Evolutionary conservation across 2,329 filamentous ascomycete genomes (phyloP).

Genomic region (Eurotiales sp.): DNA sequence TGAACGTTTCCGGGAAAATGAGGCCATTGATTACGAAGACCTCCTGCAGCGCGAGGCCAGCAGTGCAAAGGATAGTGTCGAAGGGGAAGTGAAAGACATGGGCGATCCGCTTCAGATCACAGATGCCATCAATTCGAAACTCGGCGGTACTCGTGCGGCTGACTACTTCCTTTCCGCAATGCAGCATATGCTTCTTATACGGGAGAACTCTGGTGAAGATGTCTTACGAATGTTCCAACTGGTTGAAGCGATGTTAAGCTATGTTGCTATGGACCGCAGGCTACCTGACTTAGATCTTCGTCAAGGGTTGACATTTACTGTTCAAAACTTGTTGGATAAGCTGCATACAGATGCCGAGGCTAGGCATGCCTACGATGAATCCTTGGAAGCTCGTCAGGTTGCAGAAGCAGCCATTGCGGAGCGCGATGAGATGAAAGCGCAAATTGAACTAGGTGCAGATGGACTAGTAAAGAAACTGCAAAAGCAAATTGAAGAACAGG

Average conservation of each 20-base stretch:
- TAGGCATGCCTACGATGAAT: constrained; percentile 85
- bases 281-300: constrained; percentile 96
- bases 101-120: constrained; percentile 90
- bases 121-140: constrained; percentile 82
- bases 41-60: constrained; percentile 87
- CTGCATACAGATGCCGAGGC: constrained; percentile 96
- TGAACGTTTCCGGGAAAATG: constrained; percentile 86
- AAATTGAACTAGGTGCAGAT: constrained; percentile 87
- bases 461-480: constrained; percentile 90
- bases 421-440: constrained; percentile 86
- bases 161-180: constrained; percentile 96
- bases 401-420: constrained; percentile 95
- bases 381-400: constrained; percentile 83
- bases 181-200: constrained; percentile 89
- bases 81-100: constrained; percentile 84
- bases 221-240: constrained; percentile 93
- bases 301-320: constrained; percentile 95
- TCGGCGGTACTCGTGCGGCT: constrained; percentile 78
- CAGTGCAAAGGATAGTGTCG: constrained; percentile 82
- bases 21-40: constrained; percentile 97
- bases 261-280: constrained; percentile 95
- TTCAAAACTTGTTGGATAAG: constrained; percentile 91
- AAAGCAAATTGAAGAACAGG: constrained; percentile 89
- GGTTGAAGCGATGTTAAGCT: constrained; percentile 97
- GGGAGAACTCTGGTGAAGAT: constrained; percentile 88